A percentile compares a stretch with the other conserved stretches of the same genome.
These are phyloP conservation scores for Gracilaria caudata DNA, from an alignment of 23 red algal genomes.

Conservation along the genomic window DNA sequence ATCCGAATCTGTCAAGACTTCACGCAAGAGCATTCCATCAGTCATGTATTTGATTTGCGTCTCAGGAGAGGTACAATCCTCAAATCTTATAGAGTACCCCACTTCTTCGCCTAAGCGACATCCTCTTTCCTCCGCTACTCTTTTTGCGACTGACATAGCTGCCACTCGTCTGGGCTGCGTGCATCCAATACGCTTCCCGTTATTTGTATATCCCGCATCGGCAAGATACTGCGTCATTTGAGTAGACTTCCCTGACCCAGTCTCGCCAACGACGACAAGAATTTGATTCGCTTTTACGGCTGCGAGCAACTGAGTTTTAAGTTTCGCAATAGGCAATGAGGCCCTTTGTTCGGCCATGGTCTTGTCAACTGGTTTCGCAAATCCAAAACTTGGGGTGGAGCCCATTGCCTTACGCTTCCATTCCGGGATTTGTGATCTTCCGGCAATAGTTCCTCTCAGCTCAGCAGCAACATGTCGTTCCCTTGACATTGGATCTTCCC, in stretches of 20 bases:
- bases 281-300: conserved; percentile 84
- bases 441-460: conserved; percentile 61
- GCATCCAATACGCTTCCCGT: conserved; percentile 79
- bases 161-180: conserved; percentile 97
- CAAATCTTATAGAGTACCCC: conserved; percentile 99
- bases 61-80: conserved; percentile 85
- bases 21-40: conserved; percentile 98
- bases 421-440: conserved; percentile 77
- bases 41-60: conserved; percentile 99
- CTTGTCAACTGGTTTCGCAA: conserved; percentile 61
- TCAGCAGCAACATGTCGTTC: conserved; percentile 79
- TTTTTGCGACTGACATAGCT: conserved; percentile 89
- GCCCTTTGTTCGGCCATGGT: conserved; percentile 88
- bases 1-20: conserved; percentile 85
- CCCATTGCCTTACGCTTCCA: conserved; percentile 89
- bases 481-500: conserved; percentile 88
- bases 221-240: conserved; percentile 98
- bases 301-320: conserved; percentile 79
- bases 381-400: conserved; percentile 86
- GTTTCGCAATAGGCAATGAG: conserved; percentile 82
- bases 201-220: conserved; percentile 75
- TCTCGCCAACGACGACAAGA: conserved; percentile 96
- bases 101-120: conserved; percentile 87
- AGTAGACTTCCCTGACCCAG: conserved; percentile 97
- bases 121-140: conserved; percentile 91